Percentiles rank a stretch among this genome's conserved stretches.
Conservation (phyloP, 495 filamentous ascomycete genomes). For the Lineolata rhizophorae region DNA sequence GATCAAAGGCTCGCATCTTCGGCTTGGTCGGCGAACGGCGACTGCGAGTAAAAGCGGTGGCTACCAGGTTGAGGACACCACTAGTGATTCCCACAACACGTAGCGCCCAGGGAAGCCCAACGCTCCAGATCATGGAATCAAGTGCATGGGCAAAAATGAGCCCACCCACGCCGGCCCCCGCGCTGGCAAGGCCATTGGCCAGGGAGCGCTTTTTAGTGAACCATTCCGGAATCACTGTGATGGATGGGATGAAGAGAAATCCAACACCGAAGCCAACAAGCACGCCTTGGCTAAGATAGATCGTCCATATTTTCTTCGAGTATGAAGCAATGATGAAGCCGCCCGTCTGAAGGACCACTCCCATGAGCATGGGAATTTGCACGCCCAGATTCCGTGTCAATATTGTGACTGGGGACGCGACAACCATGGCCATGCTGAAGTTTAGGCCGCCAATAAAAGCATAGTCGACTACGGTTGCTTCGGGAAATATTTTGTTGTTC, state of each 20-base stretch:
- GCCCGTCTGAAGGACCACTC: slow-evolving; percentile 34
- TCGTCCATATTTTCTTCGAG: slow-evolving; percentile 44
- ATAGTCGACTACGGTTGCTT: slow-evolving; percentile 34
- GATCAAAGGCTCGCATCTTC: slow-evolving; percentile 4
- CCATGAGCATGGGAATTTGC: slow-evolving; percentile 32
- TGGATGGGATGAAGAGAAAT: slow-evolving; percentile 25
- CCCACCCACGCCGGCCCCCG: slow-evolving; percentile 34
- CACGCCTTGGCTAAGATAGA: slow-evolving; percentile 33
- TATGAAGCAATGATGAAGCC: slow-evolving; percentile 47
- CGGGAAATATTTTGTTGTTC: slow-evolving; percentile 31
- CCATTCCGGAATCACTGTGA: slow-evolving; percentile 28
- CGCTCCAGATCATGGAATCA: slow-evolving; percentile 16
- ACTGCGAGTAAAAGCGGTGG: slow-evolving; percentile 5
- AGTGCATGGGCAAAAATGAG: slow-evolving; percentile 27
- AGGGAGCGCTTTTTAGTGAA: slow-evolving; percentile 27
- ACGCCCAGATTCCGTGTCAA: slow-evolving; percentile 31
- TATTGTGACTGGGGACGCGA: slow-evolving; percentile 41
- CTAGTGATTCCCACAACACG: slow-evolving; percentile 7
- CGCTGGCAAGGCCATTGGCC: slow-evolving; percentile 28
- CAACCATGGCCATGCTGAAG: slow-evolving; percentile 38
- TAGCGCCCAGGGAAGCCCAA: slow-evolving; percentile 8
- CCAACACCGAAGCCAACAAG: slow-evolving; percentile 27
- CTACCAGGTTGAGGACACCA: slow-evolving; percentile 4
- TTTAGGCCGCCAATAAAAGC: slow-evolving; percentile 57
- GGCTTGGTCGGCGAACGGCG: slow-evolving; percentile 6